Conservation (phyloP, 2,329 filamentous ascomycete genomes). For the Tolypocladium tundrense region DNA sequence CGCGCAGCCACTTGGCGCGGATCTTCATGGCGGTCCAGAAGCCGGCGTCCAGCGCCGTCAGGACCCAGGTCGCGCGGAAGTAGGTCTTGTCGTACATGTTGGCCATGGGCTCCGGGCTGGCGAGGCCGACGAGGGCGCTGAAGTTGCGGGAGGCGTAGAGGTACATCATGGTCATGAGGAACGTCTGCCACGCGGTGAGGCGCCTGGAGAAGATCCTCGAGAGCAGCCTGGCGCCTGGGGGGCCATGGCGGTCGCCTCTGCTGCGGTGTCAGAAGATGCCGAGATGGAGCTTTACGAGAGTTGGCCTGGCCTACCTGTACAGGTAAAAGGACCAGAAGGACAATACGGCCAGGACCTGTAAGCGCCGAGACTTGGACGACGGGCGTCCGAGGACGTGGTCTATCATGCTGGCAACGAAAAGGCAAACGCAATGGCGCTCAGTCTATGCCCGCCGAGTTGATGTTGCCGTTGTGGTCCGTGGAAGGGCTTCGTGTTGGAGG, state of each 20-base stretch:
- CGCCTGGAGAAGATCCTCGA: conserved; percentile 60
- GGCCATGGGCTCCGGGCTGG: conserved; percentile 84
- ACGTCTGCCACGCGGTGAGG: conserved; percentile 81
- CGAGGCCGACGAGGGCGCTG: conserved; percentile 80
- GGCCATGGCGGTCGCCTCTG: conserved; percentile 81
- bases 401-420: conserved; percentile 35
- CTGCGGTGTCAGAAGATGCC: not conserved
- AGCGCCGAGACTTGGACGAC: conserved; percentile 81
- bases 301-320: conserved; percentile 44
- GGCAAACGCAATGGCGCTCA: not conserved
- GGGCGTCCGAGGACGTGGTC: conserved; percentile 90
- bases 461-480: too few species aligned
- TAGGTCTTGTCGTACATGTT: conserved; percentile 90
- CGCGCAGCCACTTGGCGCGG: conserved; percentile 63
- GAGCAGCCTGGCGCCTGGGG: conserved; percentile 60
- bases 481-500: not conserved
- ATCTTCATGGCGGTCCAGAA: conserved; percentile 99
- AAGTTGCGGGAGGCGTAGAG: conserved; percentile 91
- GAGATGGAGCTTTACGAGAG: not conserved
- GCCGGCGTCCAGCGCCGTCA: conserved; percentile 87
- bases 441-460: not conserved
- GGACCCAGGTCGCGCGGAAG: conserved; percentile 93
- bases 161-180: conserved; percentile 79
- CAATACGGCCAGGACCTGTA: conserved; percentile 85
- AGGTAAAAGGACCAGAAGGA: conserved; percentile 87